Base-by-base conservation (phyloP, 1,284 basidiomycete species). In the Gymnopus androsaceus region DNA sequence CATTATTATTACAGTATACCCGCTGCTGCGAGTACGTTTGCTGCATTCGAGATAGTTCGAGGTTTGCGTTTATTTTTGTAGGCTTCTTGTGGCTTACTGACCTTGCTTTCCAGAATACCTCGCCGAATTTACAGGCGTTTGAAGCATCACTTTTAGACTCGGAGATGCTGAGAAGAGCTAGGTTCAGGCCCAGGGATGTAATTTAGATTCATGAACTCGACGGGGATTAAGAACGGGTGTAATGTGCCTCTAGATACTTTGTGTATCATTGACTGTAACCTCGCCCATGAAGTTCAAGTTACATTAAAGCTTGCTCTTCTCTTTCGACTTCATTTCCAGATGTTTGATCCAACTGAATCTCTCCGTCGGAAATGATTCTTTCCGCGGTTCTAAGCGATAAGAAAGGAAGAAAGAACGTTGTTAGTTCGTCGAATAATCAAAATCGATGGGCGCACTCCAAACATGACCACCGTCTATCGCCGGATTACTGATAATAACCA, bases 1-100 rank as follows among this genome's bases (percentile, higher is more conserved):
- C 6, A 27, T 59, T 66, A 3, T 60, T 61, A 61, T 50, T 48
- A 62, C 40, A 90, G 92, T 68, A 91, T 95, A 61, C 94, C 95
- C 4, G 92, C 95, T 1, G 95, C 93, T 5, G 94, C 86, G 25
- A 87, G 88, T 58, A 97, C 94, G 0, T 97, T 98, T 65, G 87
- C 46, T 15, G 46, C 46, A 23, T 48, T 48, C 14, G 46, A 48
- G 25, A 48, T 48, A 23, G 36, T 88, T 1, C 78, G 91, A 75
- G 91, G 89, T n/a, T n/a, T 85, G 53, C 56, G 69, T 42, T 21
- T 64, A 17, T 21, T 19, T 47, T 25, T 41, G 37, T 21, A 21
- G 48, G 33, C 37, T 44, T 50, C 21, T 11, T 21, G 36, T 17
- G 38, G 12, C 40, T 44, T 23, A 27, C 25, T 55, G 53, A 33